These are phyloP conservation scores for Cruciata laevipes DNA, from an alignment of 257 asterid species.

Conservation along the genomic window DNA sequence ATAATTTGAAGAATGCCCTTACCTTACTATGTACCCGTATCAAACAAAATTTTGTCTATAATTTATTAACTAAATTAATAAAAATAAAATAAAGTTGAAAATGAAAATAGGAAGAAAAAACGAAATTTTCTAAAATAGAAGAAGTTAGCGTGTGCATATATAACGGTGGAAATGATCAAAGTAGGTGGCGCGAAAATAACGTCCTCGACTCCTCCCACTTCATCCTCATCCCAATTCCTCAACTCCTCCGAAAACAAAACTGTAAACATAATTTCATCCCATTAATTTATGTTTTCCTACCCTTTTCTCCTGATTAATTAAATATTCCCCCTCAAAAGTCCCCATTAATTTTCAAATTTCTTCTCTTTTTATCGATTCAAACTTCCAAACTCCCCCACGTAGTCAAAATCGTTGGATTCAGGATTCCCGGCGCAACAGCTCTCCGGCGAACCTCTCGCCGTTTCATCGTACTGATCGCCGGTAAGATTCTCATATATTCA, in stretches of 20 bases:
- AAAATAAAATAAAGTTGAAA: no score
- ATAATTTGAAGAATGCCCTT: no score
- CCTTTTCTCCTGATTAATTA: not conserved
- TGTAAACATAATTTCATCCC: not conserved
- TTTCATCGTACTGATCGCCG: not conserved
- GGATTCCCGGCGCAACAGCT: not conserved
- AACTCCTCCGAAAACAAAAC: slow-evolving; percentile 10
- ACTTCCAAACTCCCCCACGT: not conserved
- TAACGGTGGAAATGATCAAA: slow-evolving; percentile 14
- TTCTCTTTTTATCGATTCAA: not conserved
- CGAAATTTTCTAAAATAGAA: no score
- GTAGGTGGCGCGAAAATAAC: slow-evolving; percentile 38
- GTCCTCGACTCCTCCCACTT: not conserved
- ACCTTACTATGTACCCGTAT: no score
- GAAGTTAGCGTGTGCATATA: not conserved
- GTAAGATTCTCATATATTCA: slow-evolving; percentile 7
- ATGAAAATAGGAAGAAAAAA: no score
- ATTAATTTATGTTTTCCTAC: not conserved
- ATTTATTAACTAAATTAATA: no score
- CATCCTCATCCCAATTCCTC: slow-evolving; percentile 10
- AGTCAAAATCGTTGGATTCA: not conserved
- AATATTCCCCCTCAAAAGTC: not conserved
- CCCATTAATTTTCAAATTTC: slow-evolving; percentile 8
- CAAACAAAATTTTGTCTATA: no score
- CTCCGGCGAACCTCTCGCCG: not conserved